phyloP scores from a whole-genome alignment of 2,329 filamentous ascomycete genomes.

The Penicillium sp. region DNA sequence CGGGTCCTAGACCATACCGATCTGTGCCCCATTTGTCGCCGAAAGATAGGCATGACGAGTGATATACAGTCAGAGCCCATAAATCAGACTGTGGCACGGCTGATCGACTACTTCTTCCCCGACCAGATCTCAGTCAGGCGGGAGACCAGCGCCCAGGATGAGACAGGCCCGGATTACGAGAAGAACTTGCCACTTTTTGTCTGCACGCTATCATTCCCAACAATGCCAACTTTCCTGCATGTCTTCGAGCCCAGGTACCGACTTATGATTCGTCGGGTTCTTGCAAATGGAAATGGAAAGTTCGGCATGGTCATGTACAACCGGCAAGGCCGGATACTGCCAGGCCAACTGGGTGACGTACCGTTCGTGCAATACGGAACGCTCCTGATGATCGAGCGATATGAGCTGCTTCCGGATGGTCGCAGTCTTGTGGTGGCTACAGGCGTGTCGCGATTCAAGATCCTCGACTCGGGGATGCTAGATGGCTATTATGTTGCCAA shows the following conservation, averaged over 20 bases:
- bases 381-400: slow-evolving; percentile 70
- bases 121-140: slow-evolving; percentile 61
- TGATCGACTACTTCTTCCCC: slow-evolving; percentile 69
- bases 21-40: slow-evolving; percentile 77
- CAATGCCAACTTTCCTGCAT: slow-evolving; percentile 80
- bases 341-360: slow-evolving; percentile 48
- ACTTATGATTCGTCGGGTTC: slow-evolving; percentile 77
- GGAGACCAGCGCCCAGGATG: slow-evolving; percentile 57
- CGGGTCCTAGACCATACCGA: slow-evolving; percentile 73
- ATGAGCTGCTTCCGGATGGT: slow-evolving; percentile 73
- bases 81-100: slow-evolving; percentile 62
- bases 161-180: slow-evolving; percentile 52
- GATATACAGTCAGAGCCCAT: slow-evolving; percentile 50
- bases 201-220: slow-evolving; percentile 76
- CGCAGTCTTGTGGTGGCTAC: slow-evolving; percentile 76
- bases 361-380: slow-evolving; percentile 75
- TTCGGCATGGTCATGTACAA: slow-evolving; percentile 86
- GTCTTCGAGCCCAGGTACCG: slow-evolving; percentile 92
- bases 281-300: slow-evolving; percentile 66
- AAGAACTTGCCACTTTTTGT: slow-evolving; percentile 72
- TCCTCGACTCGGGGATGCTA: slow-evolving; percentile 59
- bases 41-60: slow-evolving; percentile 56
- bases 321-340: slow-evolving; percentile 51
- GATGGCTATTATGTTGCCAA: slow-evolving; percentile 79
- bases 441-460: slow-evolving; percentile 73